A percentile compares a stretch with the other conserved stretches of the same genome.
phyloP scores from a whole-genome alignment of 177 flowering plant species.

The Vitis hybrid region DNA sequence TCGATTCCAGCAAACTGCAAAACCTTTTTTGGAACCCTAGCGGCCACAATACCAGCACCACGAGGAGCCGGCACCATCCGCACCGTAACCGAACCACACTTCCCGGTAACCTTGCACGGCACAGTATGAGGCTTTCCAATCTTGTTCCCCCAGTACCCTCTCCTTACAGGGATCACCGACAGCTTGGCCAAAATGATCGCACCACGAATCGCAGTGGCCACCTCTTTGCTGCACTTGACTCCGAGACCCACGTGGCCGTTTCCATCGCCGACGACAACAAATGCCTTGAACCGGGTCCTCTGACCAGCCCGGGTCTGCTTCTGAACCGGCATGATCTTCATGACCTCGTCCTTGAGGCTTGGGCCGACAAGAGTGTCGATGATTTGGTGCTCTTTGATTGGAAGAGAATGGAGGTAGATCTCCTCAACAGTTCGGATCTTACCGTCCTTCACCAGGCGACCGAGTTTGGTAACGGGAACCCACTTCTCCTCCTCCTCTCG shows the following conservation, averaged over 20 bases:
- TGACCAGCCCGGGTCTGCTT: conserved; percentile 80
- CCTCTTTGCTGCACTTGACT: conserved; percentile 69
- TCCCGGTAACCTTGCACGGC: conserved; percentile 74
- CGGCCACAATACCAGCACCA: conserved; percentile 74
- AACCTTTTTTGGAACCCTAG: conserved; percentile 76
- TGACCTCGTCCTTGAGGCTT: conserved; percentile 61
- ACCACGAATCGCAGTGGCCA: conserved; percentile 71
- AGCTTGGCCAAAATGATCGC: conserved; percentile 63
- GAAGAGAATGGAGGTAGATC: conserved; percentile 65
- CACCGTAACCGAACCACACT: conserved; percentile 68
- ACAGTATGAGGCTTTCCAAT: conserved; percentile 73
- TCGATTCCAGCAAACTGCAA: conserved; percentile 69
- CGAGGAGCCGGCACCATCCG: conserved; percentile 73
- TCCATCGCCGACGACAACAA: conserved; percentile 63
- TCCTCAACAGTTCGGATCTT: conserved; percentile 21
- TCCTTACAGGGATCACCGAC: conserved; percentile 65
- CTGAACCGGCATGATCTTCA: conserved; percentile 83
- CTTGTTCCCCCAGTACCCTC: conserved; percentile 80
- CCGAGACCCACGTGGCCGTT: conserved; percentile 75
- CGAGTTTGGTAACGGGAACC: conserved; percentile 63
- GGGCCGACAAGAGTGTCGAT: conserved; percentile 47
- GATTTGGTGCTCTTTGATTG: conserved; percentile 65
- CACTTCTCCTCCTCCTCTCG: conserved; percentile 42
- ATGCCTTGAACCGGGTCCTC: conserved; percentile 75
- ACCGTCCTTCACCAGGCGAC: conserved; percentile 46